Conservation (phyloP, 2,329 filamentous ascomycete species). For the Pyrenophora teres region DNA sequence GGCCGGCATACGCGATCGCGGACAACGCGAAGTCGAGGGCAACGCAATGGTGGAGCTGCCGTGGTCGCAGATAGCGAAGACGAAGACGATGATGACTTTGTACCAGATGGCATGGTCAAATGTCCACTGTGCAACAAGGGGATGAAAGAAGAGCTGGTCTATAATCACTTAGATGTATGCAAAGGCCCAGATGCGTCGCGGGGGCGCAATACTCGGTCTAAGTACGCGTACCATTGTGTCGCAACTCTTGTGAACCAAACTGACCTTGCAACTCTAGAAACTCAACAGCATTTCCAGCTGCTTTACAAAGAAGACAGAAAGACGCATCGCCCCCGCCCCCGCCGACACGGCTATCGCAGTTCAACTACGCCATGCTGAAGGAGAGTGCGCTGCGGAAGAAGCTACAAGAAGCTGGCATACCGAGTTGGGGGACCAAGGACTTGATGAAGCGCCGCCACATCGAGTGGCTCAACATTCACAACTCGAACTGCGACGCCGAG, state of each 20-base stretch:
- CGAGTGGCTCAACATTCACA: conserved; percentile 96
- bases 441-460: conserved; percentile 80
- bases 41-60: conserved; percentile 40
- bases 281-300: conserved; percentile 26
- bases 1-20: conserved; percentile 44
- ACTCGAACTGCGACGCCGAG: conserved; percentile 90
- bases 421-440: conserved; percentile 67
- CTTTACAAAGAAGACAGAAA: conserved; percentile 34
- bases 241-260: background rate
- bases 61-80: conserved; percentile 49
- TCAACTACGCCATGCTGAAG: conserved; percentile 88
- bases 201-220: conserved; percentile 37
- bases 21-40: conserved; percentile 47
- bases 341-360: conserved; percentile 63
- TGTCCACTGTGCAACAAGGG: conserved; percentile 81
- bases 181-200: conserved; percentile 47
- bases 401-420: conserved; percentile 77
- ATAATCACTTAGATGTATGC: conserved; percentile 77
- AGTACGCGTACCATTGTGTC: conserved; percentile 25
- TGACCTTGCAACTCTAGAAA: conserved; percentile 22
- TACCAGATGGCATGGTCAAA: conserved; percentile 71
- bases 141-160: conserved; percentile 81
- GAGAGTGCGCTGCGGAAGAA: conserved; percentile 80
- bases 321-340: conserved; percentile 51
- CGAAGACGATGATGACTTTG: conserved; percentile 52